phyloP scores from a whole-genome alignment of 2,329 filamentous ascomycete genomes.

The Tricladium varicosporioides region DNA sequence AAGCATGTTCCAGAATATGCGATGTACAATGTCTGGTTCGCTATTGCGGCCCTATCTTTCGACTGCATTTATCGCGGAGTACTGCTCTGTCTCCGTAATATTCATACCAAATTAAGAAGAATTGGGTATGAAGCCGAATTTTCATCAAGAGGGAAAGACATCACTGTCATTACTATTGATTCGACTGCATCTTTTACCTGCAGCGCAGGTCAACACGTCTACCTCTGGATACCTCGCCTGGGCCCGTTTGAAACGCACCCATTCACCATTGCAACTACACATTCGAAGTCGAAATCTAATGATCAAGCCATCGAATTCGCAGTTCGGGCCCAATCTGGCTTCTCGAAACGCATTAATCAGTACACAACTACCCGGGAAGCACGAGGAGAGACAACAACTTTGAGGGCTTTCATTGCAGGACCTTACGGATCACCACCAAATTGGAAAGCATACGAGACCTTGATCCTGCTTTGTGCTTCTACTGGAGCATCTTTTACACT shows the following conservation, averaged over 20 bases:
- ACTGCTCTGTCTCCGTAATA: slow-evolving; percentile 50
- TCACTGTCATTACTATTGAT: slow-evolving; percentile 58
- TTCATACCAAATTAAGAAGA: slow-evolving; percentile 35
- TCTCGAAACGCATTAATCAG: slow-evolving; percentile 52
- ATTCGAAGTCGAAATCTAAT: slow-evolving; percentile 51
- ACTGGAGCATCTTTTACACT: slow-evolving; percentile 62
- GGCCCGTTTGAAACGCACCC: slow-evolving; percentile 57
- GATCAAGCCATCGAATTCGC: slow-evolving; percentile 55
- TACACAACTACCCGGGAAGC: slow-evolving; percentile 39
- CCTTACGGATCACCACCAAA: slow-evolving; percentile 55
- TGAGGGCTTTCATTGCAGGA: slow-evolving; percentile 51
- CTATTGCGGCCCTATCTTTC: slow-evolving; percentile 59
- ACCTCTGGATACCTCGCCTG: slow-evolving; percentile 57
- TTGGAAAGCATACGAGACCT: slow-evolving; percentile 58
- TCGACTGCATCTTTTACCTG: slow-evolving; percentile 58
- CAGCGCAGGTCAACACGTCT: slow-evolving; percentile 59
- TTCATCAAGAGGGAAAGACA: slow-evolving; percentile 47
- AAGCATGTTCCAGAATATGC: slow-evolving; percentile 60
- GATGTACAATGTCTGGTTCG: slow-evolving; percentile 63
- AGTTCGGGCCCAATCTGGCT: slow-evolving; percentile 53
- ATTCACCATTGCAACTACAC: slow-evolving; percentile 57
- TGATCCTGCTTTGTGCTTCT: slow-evolving; percentile 59
- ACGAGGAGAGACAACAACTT: slow-evolving; percentile 25
- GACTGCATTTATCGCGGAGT: slow-evolving; percentile 53
- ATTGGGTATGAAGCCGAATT: slow-evolving; percentile 53